phyloP scores from a whole-genome alignment of 495 filamentous ascomycete species.

The Astrocystis sublimbata region DNA sequence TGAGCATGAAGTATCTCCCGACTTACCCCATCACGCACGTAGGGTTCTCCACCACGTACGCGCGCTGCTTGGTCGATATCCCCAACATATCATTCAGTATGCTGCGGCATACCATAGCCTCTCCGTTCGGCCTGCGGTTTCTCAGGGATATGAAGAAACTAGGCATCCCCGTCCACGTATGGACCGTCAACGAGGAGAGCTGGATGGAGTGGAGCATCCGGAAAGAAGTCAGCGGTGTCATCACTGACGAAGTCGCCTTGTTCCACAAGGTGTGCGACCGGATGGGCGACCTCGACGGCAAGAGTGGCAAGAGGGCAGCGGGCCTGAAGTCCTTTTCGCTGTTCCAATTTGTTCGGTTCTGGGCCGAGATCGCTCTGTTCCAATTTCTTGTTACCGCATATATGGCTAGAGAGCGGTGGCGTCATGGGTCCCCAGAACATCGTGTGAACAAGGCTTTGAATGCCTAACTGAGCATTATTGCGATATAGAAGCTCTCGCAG shows the following conservation, averaged over 20 bases:
- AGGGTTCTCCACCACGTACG: constrained; percentile 67
- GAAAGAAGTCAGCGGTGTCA: constrained; percentile 53
- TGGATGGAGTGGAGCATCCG: constrained; percentile 71
- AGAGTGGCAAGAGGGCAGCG: background rate
- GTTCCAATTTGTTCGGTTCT: background rate
- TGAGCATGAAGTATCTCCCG: constrained; percentile 62
- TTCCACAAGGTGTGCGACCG: constrained; percentile 45
- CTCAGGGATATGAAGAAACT: constrained; percentile 56
- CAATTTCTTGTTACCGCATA: background rate
- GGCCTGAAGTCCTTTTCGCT: background rate
- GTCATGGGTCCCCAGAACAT: background rate
- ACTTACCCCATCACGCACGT: constrained; percentile 70
- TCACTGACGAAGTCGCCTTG: constrained; percentile 55
- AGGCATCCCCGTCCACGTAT: constrained; percentile 64
- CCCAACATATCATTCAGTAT: constrained; percentile 74
- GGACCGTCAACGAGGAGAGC: constrained; percentile 79
- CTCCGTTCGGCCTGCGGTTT: constrained; percentile 64
- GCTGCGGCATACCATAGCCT: constrained; percentile 62
- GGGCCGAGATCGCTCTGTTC: constrained; percentile 4
- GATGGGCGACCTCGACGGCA: background rate
- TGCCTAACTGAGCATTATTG: no score
- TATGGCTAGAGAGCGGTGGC: background rate
- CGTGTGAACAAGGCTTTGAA: constrained; percentile 12
- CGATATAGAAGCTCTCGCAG: no score
- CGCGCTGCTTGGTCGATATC: constrained; percentile 64